Percentiles rank a stretch among this genome's conserved stretches.
Conservation (phyloP, 225 moss, liverwort and hornwort genomes). For the Takakia lepidozioides region DNA sequence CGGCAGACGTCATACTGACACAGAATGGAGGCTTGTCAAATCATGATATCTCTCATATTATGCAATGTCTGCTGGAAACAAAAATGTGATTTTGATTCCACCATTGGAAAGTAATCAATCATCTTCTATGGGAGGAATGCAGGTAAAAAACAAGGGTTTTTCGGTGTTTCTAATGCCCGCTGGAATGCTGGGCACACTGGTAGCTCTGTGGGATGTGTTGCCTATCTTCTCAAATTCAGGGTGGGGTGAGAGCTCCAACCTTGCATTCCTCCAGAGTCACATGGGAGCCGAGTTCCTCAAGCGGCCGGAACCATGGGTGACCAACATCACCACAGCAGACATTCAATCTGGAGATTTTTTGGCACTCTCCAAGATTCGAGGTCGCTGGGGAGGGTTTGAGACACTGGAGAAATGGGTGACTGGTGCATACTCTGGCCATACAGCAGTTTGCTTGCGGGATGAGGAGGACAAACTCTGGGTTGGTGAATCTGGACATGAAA, state of each 20-base stretch:
- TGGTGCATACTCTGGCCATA: slow-evolving; percentile 66
- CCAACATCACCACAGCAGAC: slow-evolving; percentile 39
- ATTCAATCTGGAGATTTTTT: slow-evolving; percentile 59
- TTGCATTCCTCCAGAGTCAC: slow-evolving; percentile 51
- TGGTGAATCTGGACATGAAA: slow-evolving; percentile 67
- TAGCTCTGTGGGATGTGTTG: slow-evolving; percentile 57
- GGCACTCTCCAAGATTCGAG: slow-evolving; percentile 62
- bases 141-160: slow-evolving; percentile 63
- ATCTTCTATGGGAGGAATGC: too few species aligned
- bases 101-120: too few species aligned
- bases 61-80: too few species aligned
- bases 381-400: slow-evolving; percentile 71
- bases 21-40: too few species aligned
- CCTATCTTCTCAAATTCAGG: slow-evolving; percentile 57
- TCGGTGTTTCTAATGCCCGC: slow-evolving; percentile 72
- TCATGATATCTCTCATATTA: too few species aligned
- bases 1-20: too few species aligned
- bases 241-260: slow-evolving; percentile 56
- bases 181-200: slow-evolving; percentile 59
- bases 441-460: slow-evolving; percentile 61
- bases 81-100: too few species aligned
- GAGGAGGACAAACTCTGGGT: slow-evolving; percentile 65
- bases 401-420: slow-evolving; percentile 72
- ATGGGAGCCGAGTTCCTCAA: slow-evolving; percentile 54
- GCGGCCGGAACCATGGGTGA: slow-evolving; percentile 43